These are phyloP conservation scores for Corylus avellana DNA, from an alignment of 306 rosid genomes.

Conservation along the genomic window DNA sequence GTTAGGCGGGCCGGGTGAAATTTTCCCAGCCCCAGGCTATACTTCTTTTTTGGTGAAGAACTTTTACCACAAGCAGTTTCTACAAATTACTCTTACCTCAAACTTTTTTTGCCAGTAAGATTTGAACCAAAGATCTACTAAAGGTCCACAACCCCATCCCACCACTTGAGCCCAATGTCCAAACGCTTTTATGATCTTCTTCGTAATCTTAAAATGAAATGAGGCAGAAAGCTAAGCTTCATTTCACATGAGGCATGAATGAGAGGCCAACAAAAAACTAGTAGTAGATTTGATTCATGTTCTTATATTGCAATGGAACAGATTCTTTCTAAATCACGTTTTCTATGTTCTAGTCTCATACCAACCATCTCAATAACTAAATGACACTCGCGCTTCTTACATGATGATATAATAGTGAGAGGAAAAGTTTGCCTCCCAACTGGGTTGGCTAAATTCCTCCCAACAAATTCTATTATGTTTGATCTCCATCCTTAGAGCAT, in stretches of 20 bases:
- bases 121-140: neutral
- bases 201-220: neutral
- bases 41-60: neutral
- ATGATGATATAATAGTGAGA: neutral
- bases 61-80: neutral
- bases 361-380: neutral
- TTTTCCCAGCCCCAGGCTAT: neutral
- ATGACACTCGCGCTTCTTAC: neutral
- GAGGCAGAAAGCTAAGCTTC: neutral
- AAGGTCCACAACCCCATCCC: neutral
- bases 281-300: neutral
- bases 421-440: too few relatives aligned
- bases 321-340: neutral
- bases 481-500: too few relatives aligned
- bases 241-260: neutral
- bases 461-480: too few relatives aligned
- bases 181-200: neutral
- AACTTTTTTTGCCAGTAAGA: neutral
- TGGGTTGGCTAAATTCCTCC: too few relatives aligned
- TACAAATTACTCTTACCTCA: neutral
- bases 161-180: neutral
- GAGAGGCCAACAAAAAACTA: neutral
- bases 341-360: neutral
- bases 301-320: neutral
- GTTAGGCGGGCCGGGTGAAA: too few relatives aligned